Percentiles rank a stretch among this genome's conserved stretches.
Evolutionary conservation across 2,329 filamentous ascomycete genomes (phyloP).

Genomic region (Allantophomopsis cytisporea): DNA sequence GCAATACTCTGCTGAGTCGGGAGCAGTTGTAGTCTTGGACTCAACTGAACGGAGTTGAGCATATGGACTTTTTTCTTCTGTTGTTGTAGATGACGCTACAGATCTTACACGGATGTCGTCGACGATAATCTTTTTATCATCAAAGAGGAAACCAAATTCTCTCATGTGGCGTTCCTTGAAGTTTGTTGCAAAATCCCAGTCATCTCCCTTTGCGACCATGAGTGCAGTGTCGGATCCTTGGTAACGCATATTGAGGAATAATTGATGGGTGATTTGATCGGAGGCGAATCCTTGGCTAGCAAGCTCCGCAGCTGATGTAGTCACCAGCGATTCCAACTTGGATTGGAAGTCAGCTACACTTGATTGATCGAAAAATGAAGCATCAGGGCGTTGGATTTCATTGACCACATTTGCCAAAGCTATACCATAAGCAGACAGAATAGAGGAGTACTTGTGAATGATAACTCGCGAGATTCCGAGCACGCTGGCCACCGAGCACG

Average conservation of each 20-base stretch:
- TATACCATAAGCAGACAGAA: conserved; percentile 87
- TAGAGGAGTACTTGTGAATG: conserved; percentile 76
- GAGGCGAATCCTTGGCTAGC: conserved; percentile 68
- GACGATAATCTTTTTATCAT: conserved; percentile 74
- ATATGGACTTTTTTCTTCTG: conserved; percentile 69
- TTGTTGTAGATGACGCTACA: conserved; percentile 78
- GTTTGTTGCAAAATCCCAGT: conserved; percentile 74
- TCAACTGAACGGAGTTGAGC: conserved; percentile 49
- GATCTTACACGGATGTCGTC: conserved; percentile 82
- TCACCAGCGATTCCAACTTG: conserved; percentile 70
- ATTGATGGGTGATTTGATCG: conserved; percentile 67
- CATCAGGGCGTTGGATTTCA: conserved; percentile 70
- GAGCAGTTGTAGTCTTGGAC: not conserved
- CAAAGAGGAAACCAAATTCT: conserved; percentile 81
- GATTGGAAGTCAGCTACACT: conserved; percentile 47
- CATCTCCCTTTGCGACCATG: conserved; percentile 61
- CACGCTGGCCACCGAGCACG: conserved; percentile 77
- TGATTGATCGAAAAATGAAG: conserved; percentile 42
- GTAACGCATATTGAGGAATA: conserved; percentile 91
- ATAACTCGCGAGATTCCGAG: conserved; percentile 77
- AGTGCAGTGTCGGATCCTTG: conserved; percentile 80
- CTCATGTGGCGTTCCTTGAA: conserved; percentile 82
- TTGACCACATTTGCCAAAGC: conserved; percentile 87
- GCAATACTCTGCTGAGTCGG: conserved; percentile 23
- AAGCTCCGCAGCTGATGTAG: conserved; percentile 54